Evolutionary conservation across 1,284 basidiomycete species (phyloP).

Genomic region (Schizophyllum commune): DNA sequence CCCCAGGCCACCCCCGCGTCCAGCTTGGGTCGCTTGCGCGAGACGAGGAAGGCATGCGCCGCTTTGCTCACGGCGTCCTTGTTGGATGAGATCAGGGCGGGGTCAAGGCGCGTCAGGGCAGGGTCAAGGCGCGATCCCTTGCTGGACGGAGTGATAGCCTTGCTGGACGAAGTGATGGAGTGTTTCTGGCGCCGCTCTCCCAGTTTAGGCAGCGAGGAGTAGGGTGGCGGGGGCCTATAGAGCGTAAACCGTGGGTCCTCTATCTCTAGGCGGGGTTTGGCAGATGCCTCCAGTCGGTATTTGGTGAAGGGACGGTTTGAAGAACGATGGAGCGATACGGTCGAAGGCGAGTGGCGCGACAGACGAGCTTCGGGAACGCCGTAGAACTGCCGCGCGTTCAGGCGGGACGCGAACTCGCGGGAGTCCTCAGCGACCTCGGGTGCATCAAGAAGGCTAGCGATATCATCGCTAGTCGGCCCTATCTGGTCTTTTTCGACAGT

Average conservation of each 20-base stretch:
- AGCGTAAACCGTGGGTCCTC: neutral
- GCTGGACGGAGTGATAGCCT: neutral
- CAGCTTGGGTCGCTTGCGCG: neutral
- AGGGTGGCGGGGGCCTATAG: neutral
- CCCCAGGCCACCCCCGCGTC: too few relatives aligned
- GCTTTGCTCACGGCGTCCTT: too few relatives aligned
- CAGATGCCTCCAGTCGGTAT: neutral
- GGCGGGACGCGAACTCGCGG: neutral
- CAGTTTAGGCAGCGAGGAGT: neutral
- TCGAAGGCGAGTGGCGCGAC: too few relatives aligned
- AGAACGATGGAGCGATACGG: neutral
- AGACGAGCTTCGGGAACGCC: neutral
- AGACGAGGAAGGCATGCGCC: neutral
- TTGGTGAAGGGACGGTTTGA: neutral
- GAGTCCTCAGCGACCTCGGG: neutral
- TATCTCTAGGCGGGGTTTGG: neutral
- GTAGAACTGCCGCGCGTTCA: neutral
- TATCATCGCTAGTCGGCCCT: neutral
- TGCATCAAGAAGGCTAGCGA: neutral
- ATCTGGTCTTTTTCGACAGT: too few relatives aligned
- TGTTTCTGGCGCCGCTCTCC: neutral
- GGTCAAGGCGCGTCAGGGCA: too few relatives aligned
- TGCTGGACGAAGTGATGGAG: neutral
- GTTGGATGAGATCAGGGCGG: too few relatives aligned
- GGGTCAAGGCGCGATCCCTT: too few relatives aligned